Evolutionary conservation across 2,329 filamentous ascomycete genomes (phyloP).

Genomic region (Fusarium napiforme): DNA sequence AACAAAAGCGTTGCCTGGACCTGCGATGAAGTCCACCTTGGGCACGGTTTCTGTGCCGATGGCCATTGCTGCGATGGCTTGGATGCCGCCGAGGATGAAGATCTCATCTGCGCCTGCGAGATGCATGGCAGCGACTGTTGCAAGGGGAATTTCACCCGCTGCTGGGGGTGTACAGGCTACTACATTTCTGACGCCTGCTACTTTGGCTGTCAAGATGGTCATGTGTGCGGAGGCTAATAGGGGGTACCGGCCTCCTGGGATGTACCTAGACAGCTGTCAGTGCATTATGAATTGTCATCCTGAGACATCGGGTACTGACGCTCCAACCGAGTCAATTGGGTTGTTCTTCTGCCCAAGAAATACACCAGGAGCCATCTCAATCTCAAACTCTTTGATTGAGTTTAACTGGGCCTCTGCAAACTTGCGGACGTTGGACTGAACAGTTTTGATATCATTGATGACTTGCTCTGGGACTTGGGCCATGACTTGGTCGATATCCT

Average conservation of each 20-base stretch:
- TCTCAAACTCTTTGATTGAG: not conserved
- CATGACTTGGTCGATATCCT: not conserved
- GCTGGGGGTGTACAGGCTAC: not conserved
- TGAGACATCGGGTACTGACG: not conserved
- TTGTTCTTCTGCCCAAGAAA: constrained; percentile 3
- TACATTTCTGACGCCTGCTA: not conserved
- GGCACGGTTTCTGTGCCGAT: not conserved
- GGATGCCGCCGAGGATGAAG: not conserved
- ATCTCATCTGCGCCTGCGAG: constrained; percentile 4
- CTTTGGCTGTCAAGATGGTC: not conserved
- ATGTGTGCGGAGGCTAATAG: not conserved
- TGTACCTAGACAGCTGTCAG: not conserved
- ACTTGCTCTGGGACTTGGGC: not conserved
- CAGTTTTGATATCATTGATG: not conserved
- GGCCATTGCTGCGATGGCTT: not conserved
- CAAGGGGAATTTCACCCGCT: not conserved
- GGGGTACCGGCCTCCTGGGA: not conserved
- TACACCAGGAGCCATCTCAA: not conserved
- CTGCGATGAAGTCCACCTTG: not conserved
- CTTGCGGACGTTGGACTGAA: not conserved
- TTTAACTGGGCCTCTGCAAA: not conserved
- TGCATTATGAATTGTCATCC: no score
- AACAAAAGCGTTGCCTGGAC: not conserved
- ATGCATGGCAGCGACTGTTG: not conserved
- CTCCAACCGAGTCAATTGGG: not conserved